These are phyloP conservation scores for Colletotrichum echinochloae DNA, from an alignment of 2,329 filamentous ascomycete genomes.

Conservation along the genomic window DNA sequence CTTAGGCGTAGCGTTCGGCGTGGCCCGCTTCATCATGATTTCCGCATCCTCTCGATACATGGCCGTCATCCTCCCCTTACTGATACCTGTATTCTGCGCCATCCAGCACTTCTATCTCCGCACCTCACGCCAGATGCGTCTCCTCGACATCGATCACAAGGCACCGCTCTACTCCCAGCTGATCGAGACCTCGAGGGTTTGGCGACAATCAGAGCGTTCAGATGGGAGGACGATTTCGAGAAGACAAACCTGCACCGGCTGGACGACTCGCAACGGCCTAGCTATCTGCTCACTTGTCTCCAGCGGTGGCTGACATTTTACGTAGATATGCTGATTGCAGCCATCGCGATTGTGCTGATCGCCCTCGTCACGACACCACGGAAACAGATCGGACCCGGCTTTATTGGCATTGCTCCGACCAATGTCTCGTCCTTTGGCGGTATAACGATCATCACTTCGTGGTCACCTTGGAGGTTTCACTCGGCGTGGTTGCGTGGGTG, in stretches of 20 bases:
- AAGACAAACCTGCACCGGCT: conserved; percentile 56
- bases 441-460: conserved; percentile 27
- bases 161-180: conserved; percentile 52
- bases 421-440: conserved; percentile 30
- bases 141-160: conserved; percentile 53
- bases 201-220: conserved; percentile 61
- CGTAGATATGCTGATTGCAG: conserved; percentile 59
- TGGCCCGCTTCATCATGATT: conserved; percentile 42
- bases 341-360: conserved; percentile 57
- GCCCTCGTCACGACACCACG: conserved; percentile 52
- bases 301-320: conserved; percentile 65
- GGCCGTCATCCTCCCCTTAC: conserved; percentile 48
- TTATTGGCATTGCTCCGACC: conserved; percentile 31
- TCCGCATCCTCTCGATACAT: conserved; percentile 49
- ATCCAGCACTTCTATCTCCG: conserved; percentile 51
- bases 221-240: conserved; percentile 57
- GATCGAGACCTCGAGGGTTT: conserved; percentile 60
- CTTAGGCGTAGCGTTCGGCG: conserved; percentile 26
- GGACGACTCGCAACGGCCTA: conserved; percentile 62
- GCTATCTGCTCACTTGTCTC: conserved; percentile 62
- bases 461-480: conserved; percentile 37
- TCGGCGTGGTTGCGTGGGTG: conserved; percentile 37
- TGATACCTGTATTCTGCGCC: conserved; percentile 46
- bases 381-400: conserved; percentile 33
- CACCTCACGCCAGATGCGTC: conserved; percentile 53